These are phyloP conservation scores for Angomonas ambiguus DNA, from an alignment of 208 protist species.

Conservation along the genomic window DNA sequence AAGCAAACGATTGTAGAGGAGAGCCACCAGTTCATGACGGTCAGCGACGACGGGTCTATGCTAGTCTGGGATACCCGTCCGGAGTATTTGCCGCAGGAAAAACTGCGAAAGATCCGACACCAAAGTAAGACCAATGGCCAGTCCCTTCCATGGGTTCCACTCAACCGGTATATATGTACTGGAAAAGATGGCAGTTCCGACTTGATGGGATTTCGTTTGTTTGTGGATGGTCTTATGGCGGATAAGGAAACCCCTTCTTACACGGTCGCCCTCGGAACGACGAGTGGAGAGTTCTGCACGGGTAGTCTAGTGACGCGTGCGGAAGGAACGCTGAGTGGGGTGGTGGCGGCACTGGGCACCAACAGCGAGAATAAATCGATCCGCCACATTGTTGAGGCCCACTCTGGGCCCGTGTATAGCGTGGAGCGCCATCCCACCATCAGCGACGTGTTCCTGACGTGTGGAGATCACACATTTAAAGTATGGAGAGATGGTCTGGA, in stretches of 20 bases:
- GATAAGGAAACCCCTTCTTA: conserved; percentile 58
- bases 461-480: conserved; percentile 83
- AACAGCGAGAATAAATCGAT: conserved; percentile 68
- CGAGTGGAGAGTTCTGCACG: conserved; percentile 66
- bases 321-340: conserved; percentile 30
- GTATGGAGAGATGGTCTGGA: conserved; percentile 80
- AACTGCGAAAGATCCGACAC: conserved; percentile 88
- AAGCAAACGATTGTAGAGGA: conserved; percentile 65
- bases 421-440: conserved; percentile 84
- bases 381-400: conserved; percentile 43
- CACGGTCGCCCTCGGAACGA: conserved; percentile 46
- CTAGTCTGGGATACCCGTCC: conserved; percentile 87
- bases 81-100: conserved; percentile 80
- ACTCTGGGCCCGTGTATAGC: conserved; percentile 68
- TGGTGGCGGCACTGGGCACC: conserved; percentile 43
- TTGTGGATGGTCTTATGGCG: conserved; percentile 57
- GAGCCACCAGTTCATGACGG: conserved; percentile 80
- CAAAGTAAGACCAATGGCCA: conserved; percentile 50
- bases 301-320: conserved; percentile 62
- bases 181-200: conserved; percentile 63
- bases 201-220: conserved; percentile 76
- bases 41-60: conserved; percentile 85
- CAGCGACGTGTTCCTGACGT: conserved; percentile 85
- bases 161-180: conserved; percentile 67
- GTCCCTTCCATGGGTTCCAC: conserved; percentile 80